phyloP scores from a whole-genome alignment of 2,329 filamentous ascomycete species.

The Trichoderma sp. region DNA sequence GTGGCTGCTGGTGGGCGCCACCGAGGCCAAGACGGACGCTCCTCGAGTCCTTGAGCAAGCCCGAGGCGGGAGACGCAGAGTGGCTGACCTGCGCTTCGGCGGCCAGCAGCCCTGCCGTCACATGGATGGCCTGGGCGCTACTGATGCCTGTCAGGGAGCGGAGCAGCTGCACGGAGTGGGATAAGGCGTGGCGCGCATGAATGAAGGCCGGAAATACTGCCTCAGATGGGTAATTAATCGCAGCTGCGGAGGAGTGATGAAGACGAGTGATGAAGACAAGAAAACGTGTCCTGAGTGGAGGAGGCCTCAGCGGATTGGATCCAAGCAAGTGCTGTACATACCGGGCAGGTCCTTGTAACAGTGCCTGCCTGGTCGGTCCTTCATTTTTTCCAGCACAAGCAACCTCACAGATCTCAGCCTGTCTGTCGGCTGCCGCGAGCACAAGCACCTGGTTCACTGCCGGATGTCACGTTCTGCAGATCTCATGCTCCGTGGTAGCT shows the following conservation, averaged over 20 bases:
- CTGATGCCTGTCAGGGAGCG: constrained; percentile 5
- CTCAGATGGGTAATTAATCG: constrained; percentile 16
- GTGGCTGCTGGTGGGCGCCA: not conserved
- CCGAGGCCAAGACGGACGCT: not conserved
- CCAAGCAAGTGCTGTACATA: not conserved
- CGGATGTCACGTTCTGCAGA: not conserved
- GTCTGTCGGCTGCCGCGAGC: not conserved
- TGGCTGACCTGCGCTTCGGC: not conserved
- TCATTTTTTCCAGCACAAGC: not conserved
- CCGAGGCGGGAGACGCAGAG: not conserved
- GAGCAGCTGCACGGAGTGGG: constrained; percentile 9
- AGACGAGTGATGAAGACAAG: constrained; percentile 3
- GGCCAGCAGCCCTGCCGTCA: constrained; percentile 7
- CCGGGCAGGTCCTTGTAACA: too few relatives aligned
- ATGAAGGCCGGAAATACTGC: constrained; percentile 17
- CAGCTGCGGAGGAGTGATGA: not conserved
- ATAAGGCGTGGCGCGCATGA: constrained; percentile 15
- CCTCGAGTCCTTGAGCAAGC: not conserved
- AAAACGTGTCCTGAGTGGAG: constrained; percentile 14
- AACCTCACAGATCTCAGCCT: not conserved
- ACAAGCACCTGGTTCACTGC: not conserved
- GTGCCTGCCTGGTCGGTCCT: not conserved
- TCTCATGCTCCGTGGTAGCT: not conserved
- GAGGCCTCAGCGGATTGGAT: not conserved
- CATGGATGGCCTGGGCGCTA: constrained; percentile 9